Evolutionary conservation across 169 alveolate species (phyloP).

Genomic region (Sarcocystis neurona): DNA sequence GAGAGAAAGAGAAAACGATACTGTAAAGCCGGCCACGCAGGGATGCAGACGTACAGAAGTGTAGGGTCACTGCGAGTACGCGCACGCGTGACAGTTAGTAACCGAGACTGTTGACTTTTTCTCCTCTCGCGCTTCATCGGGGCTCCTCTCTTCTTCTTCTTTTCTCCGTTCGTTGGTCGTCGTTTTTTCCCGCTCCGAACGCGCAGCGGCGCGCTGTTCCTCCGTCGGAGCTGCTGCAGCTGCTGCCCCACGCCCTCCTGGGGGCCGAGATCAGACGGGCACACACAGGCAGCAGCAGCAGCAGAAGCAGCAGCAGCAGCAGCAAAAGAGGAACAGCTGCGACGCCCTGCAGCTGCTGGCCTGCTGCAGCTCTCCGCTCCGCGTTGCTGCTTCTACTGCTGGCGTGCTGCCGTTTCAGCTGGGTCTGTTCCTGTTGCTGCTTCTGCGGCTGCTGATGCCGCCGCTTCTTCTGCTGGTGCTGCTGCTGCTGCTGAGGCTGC

Average conservation of each 20-base stretch:
- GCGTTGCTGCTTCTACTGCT: constrained; percentile 3
- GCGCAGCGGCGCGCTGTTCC: background rate
- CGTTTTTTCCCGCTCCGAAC: no score
- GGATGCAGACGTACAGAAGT: no score
- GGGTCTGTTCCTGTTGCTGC: background rate
- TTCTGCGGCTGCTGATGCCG: constrained; percentile 13
- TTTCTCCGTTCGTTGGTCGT: no score
- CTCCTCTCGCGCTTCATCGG: no score
- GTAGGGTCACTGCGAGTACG: no score
- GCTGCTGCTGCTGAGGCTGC: background rate
- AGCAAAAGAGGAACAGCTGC: constrained; percentile 26
- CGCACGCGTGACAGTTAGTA: no score
- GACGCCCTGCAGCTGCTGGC: constrained; percentile 23
- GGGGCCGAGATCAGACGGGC: background rate
- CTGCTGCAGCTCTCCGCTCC: constrained; percentile 5
- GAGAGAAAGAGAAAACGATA: background rate
- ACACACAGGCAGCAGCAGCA: constrained; percentile 20
- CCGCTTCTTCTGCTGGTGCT: background rate
- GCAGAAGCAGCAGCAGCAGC: constrained; percentile 36
- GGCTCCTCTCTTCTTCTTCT: no score
- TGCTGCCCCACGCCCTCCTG: background rate
- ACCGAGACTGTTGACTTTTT: no score
- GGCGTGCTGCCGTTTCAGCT: constrained; percentile 2
- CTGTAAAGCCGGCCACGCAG: no score
- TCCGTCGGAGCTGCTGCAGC: background rate